Base-by-base conservation (phyloP, 257 asterid species). In the Fraxinus cuspidata region DNA sequence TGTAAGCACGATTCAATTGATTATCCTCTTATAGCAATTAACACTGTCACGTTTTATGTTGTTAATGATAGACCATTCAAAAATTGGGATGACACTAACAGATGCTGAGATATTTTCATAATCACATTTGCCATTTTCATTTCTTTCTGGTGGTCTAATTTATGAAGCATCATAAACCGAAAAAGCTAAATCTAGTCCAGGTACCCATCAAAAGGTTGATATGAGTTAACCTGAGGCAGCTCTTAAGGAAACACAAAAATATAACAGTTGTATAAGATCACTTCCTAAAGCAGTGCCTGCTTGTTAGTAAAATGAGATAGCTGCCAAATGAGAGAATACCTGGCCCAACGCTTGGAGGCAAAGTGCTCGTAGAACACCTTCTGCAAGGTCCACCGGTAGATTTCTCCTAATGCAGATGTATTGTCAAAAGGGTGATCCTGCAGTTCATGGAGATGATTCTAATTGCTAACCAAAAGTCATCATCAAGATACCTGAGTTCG, bases 271-370 rank as follows among this genome's bases (percentile, higher is more conserved):
- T 53, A 53, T 6, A 19, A 7, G 63, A 53, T 19, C 63, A n/a
- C 23, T 18, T 18, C 67, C 67, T 8, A 23, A 58, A 10, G 32
- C 42, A 71, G 75, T 25, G 68, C 21, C 42, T 47, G 40, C 69
- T 70, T 60, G 44, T 65, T 35, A 72, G 31, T 29, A 13, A 77
- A 78, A 58, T 63, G 71, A 73, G 58, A 76, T 23, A 56, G 74
- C 77, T 28, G 49, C 21, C 64, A 73, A 51, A 70, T 77, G 73
- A 84, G 72, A 44, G 35, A 78, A 70, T 91, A 95, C 97, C 98
- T 95, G 98, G 71, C 98, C 99, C 76, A 95, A 83, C 35, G 96
- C 97, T 88, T 95, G 96, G 81, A 95, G 99, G 87, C 98, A 92
- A 76, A 91, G 96, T 76, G 99, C 95, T 81, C 98, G 87, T 58